Percentiles rank a stretch among this genome's conserved stretches.
phyloP scores from a whole-genome alignment of 257 asterid species.

The Solanum habrochaites region DNA sequence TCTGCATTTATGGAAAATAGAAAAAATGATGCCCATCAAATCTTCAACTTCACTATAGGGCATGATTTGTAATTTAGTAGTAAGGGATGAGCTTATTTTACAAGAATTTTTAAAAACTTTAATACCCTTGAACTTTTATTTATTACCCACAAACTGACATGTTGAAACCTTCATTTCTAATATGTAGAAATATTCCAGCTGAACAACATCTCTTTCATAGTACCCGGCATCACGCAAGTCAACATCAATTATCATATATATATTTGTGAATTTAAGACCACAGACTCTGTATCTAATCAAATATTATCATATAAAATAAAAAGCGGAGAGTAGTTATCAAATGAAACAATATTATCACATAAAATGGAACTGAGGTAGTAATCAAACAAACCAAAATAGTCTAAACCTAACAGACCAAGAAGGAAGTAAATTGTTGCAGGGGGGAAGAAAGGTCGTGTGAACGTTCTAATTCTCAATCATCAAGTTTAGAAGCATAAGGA shows the following conservation, averaged over 20 bases:
- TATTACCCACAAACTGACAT: not conserved
- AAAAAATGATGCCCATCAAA: not conserved
- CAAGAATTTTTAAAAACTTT: too few relatives aligned
- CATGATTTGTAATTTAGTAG: not conserved
- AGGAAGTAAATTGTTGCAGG: not conserved
- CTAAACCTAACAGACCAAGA: not conserved
- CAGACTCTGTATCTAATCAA: not conserved
- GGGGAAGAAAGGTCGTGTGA: not conserved
- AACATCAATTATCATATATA: not conserved
- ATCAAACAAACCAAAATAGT: not conserved
- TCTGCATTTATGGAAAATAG: not conserved
- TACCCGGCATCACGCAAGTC: not conserved
- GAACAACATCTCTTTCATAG: not conserved
- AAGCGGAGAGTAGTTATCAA: not conserved
- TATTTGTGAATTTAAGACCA: not conserved
- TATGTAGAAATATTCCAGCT: not conserved
- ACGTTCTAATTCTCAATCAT: not conserved
- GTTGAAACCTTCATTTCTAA: not conserved
- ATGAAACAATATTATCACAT: not conserved
- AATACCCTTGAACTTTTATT: not conserved
- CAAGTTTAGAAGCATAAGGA: not conserved
- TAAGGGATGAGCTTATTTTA: not conserved
- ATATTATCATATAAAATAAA: not conserved
- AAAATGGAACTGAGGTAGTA: not conserved
- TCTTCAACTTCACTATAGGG: not conserved